A percentile compares a stretch with the other conserved stretches of the same genome.
Conservation (phyloP, 345 rosid genomes). For the Jatropha curcas region DNA sequence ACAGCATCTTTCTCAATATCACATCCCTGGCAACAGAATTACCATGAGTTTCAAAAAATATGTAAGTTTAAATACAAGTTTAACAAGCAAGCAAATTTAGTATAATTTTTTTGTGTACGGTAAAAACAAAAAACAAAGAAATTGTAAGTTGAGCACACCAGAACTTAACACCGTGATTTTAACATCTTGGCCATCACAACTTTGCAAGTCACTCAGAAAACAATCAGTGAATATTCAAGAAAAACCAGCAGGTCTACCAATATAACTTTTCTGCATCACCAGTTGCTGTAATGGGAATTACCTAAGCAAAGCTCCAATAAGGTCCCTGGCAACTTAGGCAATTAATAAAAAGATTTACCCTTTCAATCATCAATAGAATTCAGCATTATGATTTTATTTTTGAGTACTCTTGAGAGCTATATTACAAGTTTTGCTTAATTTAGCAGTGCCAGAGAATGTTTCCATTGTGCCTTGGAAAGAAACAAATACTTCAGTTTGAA, state of each 20-base stretch:
- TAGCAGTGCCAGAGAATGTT: too few relatives aligned
- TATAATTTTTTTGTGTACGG: background rate
- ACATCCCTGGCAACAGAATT: slow-evolving; percentile 59
- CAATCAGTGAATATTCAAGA: background rate
- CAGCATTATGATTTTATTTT: too few relatives aligned
- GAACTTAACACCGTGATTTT: background rate
- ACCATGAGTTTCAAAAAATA: slow-evolving; percentile 11
- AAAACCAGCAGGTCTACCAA: background rate
- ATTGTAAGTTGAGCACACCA: background rate
- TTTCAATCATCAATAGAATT: background rate
- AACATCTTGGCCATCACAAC: background rate
- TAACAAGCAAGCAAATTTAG: background rate
- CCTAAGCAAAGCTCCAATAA: background rate
- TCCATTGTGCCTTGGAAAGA: too few relatives aligned
- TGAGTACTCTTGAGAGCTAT: background rate
- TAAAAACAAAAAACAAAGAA: background rate
- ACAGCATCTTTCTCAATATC: slow-evolving; percentile 72
- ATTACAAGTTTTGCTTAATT: background rate
- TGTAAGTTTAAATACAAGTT: background rate
- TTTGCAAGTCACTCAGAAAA: slow-evolving; percentile 1
- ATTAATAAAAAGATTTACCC: background rate
- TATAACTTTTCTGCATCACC: background rate
- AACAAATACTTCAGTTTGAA: too few relatives aligned
- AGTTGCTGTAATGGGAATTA: background rate
- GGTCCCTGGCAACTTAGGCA: background rate